phyloP scores from a whole-genome alignment of 805 yeast species.

The Cyberlindnera lachancei region DNA sequence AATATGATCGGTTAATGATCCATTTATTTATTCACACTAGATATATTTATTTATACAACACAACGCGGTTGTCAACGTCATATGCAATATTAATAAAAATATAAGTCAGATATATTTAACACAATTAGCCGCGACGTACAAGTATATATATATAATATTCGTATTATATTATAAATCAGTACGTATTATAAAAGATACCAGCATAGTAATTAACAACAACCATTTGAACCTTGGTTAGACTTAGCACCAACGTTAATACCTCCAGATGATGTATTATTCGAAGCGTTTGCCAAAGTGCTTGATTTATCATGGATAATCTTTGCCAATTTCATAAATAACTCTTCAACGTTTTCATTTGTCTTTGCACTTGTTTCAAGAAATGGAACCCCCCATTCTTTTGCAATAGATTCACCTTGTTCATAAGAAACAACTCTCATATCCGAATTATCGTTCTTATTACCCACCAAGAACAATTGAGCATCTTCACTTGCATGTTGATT shows the following conservation, averaged over 20 bases:
- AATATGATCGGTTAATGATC: neutral
- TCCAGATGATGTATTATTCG: too few relatives aligned
- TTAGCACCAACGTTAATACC: constrained; percentile 4
- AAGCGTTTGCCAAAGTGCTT: constrained; percentile 29
- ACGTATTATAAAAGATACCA: too few relatives aligned
- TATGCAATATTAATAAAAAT: too few relatives aligned
- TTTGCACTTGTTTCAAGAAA: constrained; percentile 96
- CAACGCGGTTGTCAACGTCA: too few relatives aligned
- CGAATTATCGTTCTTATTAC: constrained; percentile 90
- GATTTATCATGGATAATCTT: constrained; percentile 77
- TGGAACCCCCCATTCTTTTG: constrained; percentile 79
- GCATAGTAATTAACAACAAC: constrained; percentile 15
- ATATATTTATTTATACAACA: neutral
- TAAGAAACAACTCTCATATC: constrained; percentile 79
- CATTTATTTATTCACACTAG: neutral
- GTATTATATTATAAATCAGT: too few relatives aligned
- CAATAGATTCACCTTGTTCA: constrained; percentile 88
- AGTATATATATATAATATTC: too few relatives aligned
- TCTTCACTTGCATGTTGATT: constrained; percentile 95
- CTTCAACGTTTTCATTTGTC: constrained; percentile 85
- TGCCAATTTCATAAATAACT: constrained; percentile 85
- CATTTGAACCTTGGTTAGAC: constrained; percentile 3
- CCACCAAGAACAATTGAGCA: constrained; percentile 89
- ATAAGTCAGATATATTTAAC: too few relatives aligned
- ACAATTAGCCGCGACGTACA: too few relatives aligned